These are phyloP conservation scores for Erucastrum elatum DNA, from an alignment of 345 rosid genomes.

Conservation along the genomic window DNA sequence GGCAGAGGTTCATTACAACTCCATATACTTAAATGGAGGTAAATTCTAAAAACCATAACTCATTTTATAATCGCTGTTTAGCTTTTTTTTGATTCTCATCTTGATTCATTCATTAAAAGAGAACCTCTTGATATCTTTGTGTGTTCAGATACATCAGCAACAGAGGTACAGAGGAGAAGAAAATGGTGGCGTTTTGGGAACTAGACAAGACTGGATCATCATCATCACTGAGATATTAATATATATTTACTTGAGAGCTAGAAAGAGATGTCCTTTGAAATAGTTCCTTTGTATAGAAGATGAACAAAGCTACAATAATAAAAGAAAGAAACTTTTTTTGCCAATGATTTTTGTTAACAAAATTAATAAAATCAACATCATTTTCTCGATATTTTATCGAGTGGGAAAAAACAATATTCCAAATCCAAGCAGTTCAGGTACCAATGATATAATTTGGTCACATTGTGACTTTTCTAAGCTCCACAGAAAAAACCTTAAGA, in stretches of 20 bases:
- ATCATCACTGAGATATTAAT: constrained; percentile 16
- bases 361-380: background rate
- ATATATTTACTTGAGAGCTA: constrained; percentile 34
- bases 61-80: background rate
- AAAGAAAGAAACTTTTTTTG: too few relatives aligned
- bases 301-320: constrained; percentile 17
- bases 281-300: constrained; percentile 23
- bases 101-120: background rate
- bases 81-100: background rate
- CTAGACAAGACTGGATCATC: constrained; percentile 33
- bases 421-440: background rate
- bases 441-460: background rate
- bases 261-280: constrained; percentile 9
- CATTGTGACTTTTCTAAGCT: background rate
- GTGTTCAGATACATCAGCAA: constrained; percentile 41
- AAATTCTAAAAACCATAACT: background rate
- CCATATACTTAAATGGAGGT: constrained; percentile 78
- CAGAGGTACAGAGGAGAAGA: constrained; percentile 58
- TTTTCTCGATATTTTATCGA: background rate
- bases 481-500: background rate
- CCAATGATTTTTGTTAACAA: too few relatives aligned
- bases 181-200: constrained; percentile 79
- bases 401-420: background rate
- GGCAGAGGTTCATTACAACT: constrained; percentile 99
- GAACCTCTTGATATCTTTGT: background rate